Base-by-base conservation (phyloP, 2,329 filamentous ascomycete genomes). In the Celoporthe dispersa region DNA sequence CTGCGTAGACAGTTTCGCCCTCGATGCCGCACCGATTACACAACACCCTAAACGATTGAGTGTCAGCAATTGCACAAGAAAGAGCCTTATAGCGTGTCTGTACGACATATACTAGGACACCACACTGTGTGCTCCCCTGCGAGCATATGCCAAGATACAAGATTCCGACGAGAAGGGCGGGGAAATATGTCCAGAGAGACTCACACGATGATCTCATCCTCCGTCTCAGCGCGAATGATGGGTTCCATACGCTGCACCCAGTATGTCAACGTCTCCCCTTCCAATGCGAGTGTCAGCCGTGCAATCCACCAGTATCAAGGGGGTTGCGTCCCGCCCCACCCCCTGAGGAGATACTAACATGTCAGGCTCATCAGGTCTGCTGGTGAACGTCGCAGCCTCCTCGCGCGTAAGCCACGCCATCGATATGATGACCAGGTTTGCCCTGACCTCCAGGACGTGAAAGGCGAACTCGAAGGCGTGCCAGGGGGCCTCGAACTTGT, bases 321-420 rank as follows among this genome's bases (percentile, higher is more conserved):
- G 12, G 35, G 31, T 28, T 28, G 5, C 12, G 12, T 25, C 28
- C n/a, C 33, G n/a, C 14, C 3, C 57, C 16, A 60, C 6, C 6
- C 5, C 31, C 12, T 25, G 33, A 22, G 22, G 12, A 37, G 22
- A 2, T 1, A 53, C 70, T 66, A 51, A 71, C 70, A 92, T 85
- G 73, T 94, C 92, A 0, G 92, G 91, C 64, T 89, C 86, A 0
- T 84, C 77, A 0, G 87, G 87, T 73, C 73, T 81, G 37, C 74
- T 83, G 70, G 75, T 88, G 76, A 82, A 89, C 9, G 70, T 69
- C 25, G 75, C 82, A 1, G 79, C 83, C 75, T 83, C 85, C 71
- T 83, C 88, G 68, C 78, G 82, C 1, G 91, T 93, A 41, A 92
- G 82, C 92, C 92, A 95, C 0, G 93, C 92, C 92, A 94, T 94